Base-by-base conservation (phyloP, 2,329 filamentous ascomycete genomes). In the Curvularia hawaiiensis region DNA sequence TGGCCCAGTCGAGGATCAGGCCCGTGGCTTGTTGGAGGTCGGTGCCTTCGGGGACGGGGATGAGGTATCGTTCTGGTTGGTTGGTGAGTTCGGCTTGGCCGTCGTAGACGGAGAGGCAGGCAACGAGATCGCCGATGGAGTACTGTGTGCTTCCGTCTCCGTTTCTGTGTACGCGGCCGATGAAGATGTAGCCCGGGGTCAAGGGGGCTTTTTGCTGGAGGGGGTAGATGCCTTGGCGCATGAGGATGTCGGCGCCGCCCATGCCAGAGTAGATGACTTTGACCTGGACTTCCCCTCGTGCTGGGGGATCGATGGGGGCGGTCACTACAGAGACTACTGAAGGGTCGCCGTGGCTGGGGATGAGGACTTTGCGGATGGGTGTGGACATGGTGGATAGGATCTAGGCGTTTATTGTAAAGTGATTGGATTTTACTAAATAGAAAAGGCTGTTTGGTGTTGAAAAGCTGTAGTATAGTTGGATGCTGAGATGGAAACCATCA, bases 161-260 rank as follows among this genome's bases (percentile, higher is more conserved):
- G 44, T 46, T 46, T 14, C 18, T 18, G n/a, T 12, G 8, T 70
- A 83, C 78, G 16, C 71, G 74, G 31, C 82, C 82, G 58, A 80
- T 74, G 30, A 82, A 76, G 62, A 73, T 79, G 71, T 83, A 84
- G 46, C 82, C 82, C 0, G 81, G 81, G 0, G 79, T 83, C 1
- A 84, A 65, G 2, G 82, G 82, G 0, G 81, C 77, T 11, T 73
- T 69, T 51, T 65, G 77, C 61, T 82, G 80, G 54, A 79, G 61
- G 1, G 80, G 80, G 59, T 83, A 83, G n/a, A 60, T 62, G 54
- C 82, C 81, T 20, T 76, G 68, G 22, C 81, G 78, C 82, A 83
- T 83, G 60, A 79, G 78, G 66, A 83, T 76, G 63, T 84, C 82
- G 57, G 75, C 68, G 35, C 82, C 82, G 1, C 76, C 75, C 70